Percentiles rank a stretch among this genome's conserved stretches.
Evolutionary conservation across 2,329 filamentous ascomycete species (phyloP).

Genomic region (Xylogone sp.): DNA sequence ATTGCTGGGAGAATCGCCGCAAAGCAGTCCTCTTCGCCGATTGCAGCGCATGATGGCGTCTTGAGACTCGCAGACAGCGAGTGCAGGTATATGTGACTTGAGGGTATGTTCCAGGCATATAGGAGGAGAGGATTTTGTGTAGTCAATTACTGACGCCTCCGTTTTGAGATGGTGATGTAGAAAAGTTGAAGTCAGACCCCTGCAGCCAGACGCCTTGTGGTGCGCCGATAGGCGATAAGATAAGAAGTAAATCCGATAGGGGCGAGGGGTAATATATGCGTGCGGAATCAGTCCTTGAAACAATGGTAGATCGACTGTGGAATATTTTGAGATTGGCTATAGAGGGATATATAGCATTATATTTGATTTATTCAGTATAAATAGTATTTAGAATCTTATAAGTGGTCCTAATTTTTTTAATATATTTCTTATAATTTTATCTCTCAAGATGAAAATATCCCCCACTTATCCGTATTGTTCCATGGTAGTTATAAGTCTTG

Average conservation of each 20-base stretch:
- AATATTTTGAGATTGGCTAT: too few relatives aligned
- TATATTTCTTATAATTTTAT: too few relatives aligned
- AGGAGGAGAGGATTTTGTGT: conserved; percentile 14
- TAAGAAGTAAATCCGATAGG: neutral
- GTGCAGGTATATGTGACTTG: conserved; percentile 17
- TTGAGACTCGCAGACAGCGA: conserved; percentile 22
- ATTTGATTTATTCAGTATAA: too few relatives aligned
- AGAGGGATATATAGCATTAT: too few relatives aligned
- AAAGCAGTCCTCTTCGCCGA: conserved; percentile 1
- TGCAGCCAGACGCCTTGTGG: neutral
- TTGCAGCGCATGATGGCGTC: conserved; percentile 16
- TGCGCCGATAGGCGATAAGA: neutral
- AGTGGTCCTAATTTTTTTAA: too few relatives aligned
- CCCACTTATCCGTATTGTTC: too few relatives aligned
- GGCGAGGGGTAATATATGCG: too few relatives aligned
- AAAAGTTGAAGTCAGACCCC: conserved; percentile 1
- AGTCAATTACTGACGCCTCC: neutral
- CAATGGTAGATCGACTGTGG: too few relatives aligned
- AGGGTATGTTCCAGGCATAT: conserved; percentile 24
- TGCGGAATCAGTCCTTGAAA: too few relatives aligned
- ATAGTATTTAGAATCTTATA: too few relatives aligned
- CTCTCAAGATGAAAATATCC: too few relatives aligned
- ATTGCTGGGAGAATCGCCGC: conserved; percentile 15
- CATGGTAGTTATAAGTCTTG: too few relatives aligned
- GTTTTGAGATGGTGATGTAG: neutral